Base-by-base conservation (phyloP, 345 rosid species). In the Melaleuca quinquenervia region DNA sequence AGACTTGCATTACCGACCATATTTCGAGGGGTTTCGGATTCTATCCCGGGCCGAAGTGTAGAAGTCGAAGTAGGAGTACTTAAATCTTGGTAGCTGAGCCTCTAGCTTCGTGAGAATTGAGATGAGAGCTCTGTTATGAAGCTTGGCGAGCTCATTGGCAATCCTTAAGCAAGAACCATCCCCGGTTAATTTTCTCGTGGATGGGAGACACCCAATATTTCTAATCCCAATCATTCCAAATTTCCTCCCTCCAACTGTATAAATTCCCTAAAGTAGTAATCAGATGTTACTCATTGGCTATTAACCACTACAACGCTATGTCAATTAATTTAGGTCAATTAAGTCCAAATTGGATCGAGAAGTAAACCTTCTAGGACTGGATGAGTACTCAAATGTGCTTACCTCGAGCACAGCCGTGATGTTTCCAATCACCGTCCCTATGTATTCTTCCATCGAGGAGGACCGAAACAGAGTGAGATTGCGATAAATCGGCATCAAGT, bases 51-150 rank as follows among this genome's bases (percentile, higher is more conserved):
- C 32, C 14, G 90, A 53, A 26, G 87, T 50, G 52, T 88, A 89
- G 49, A 58, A 82, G 83, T 90, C 90, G 22, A 88, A 86, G 60
- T 84, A 52, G 20, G 89, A 84, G 50, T 89, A 90, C 50, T 83
- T 88, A 84, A 91, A 88, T 49, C 94, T 91, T 45, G 36, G 41
- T 5, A 91, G 88, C 20, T 89, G 70, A 18, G 18, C 44, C 53
- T 87, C 49, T 0, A 90, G 84, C 51, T 82, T 85, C 18, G 62
- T 11, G 24, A 89, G 85, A 32, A 52, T 82, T 18, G 84, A 26
- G 2, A 85, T 45, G 32, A 90, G 54, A 78, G 75, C 88, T 26
- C 26, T 26, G 22, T 92, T 87, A 85, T 93, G 93, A 8, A 88
- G 29, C 54, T 85, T 54, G 10, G 84, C 36, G 7, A 90, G 44